phyloP scores from a whole-genome alignment of 495 filamentous ascomycete species.

The Trichocladium uniseriatum region DNA sequence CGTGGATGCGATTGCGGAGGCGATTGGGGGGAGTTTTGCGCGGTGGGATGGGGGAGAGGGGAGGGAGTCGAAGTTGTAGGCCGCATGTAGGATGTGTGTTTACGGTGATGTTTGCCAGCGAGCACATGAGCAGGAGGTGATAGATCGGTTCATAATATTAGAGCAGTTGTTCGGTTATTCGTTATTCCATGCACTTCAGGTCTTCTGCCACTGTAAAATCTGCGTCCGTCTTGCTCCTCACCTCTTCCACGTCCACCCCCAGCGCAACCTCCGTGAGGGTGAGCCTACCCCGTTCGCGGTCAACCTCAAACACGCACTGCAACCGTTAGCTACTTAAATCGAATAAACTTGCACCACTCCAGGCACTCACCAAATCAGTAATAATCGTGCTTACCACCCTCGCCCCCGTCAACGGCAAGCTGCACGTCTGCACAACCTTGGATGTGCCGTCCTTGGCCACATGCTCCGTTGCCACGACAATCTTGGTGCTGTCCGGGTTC shows the following conservation, averaged over 20 bases:
- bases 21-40: slow-evolving; percentile 56
- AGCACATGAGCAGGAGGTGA: too few relatives aligned
- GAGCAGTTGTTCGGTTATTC: too few relatives aligned
- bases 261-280: slow-evolving; percentile 49
- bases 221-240: slow-evolving; percentile 46
- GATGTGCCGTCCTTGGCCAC: slow-evolving; percentile 50
- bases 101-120: too few relatives aligned
- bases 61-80: slow-evolving; percentile 5
- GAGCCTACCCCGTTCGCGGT: slow-evolving; percentile 40
- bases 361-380: slow-evolving; percentile 43
- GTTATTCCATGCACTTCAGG: slow-evolving; percentile 39
- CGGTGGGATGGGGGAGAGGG: slow-evolving; percentile 30
- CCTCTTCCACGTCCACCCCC: slow-evolving; percentile 44
- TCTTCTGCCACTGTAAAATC: slow-evolving; percentile 41
- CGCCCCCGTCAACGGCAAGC: slow-evolving; percentile 47
- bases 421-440: slow-evolving; percentile 50
- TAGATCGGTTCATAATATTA: too few relatives aligned
- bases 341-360: too few relatives aligned
- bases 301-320: slow-evolving; percentile 49
- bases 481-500: slow-evolving; percentile 51
- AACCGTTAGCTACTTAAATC: too few relatives aligned
- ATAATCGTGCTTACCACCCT: slow-evolving; percentile 47
- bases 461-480: slow-evolving; percentile 54
- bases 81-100: too few relatives aligned
- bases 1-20: slow-evolving; percentile 58